Evolutionary conservation across 2,329 filamentous ascomycete genomes (phyloP), one percentile per base, ranked within the genome.

Genomic region (Fusarium neocosmosporiellum): DNA sequence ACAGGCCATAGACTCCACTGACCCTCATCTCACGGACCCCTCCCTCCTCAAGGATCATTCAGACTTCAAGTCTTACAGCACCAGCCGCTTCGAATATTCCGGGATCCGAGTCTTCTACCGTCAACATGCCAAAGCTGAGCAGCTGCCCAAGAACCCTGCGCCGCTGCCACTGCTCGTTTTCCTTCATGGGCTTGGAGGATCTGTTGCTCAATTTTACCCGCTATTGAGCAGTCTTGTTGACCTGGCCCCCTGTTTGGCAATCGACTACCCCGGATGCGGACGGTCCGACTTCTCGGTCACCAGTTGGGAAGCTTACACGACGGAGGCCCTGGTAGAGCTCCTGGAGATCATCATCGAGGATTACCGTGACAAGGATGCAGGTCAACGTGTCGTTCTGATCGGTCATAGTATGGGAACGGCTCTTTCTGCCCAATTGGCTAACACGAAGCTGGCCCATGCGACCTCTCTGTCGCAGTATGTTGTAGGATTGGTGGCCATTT

Each of bases 141-240:
- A 96, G 80, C 87, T 98, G 5, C 94, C 94, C 4, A 88, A 86
- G 46, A 87, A 91, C 69, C 93, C 94, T 1, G 87, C 89, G 1
- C 91, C 93, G 0, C 83, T 98, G 13, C 96, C 96, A 1, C 84
- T 99, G 11, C 84, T 98, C 5, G 95, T 98, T 48, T 98, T 97
- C 79, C 87, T 98, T 65, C 96, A 98, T 78, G 96, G 96, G 2
- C 87, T 98, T 11, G 96, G 96, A n/a, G 96, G 96, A 57, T 97
- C 94, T 1, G 88, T 95, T 27, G 92, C 94, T 13, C 96, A 98
- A 79, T 98, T 98, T 79, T 89, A 94, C 63, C 90, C 93, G 33
- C 84, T 98, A 7, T 84, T 98, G 18, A 92, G 90, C 22, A 96
- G 94, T 80, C 86, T 99, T 55, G 89, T 93, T 59, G 94, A 97